Conservation (phyloP, 805 yeast genomes). For the Ascoidea asiatica region DNA sequence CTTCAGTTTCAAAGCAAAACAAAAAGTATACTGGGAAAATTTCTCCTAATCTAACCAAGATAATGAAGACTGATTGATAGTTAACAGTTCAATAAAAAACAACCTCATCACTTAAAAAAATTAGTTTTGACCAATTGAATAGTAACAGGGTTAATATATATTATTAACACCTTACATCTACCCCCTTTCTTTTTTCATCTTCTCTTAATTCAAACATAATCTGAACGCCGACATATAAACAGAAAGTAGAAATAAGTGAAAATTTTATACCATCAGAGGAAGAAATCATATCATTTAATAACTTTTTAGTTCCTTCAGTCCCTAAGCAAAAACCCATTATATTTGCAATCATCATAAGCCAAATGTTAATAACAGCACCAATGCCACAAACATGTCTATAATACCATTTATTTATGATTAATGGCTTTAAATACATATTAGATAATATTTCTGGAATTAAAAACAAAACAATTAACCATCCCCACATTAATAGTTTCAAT, state of each 20-base stretch:
- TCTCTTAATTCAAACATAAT: constrained; percentile 92
- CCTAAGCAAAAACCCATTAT: constrained; percentile 92
- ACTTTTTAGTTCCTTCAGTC: constrained; percentile 60
- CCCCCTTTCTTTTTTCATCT: constrained; percentile 70
- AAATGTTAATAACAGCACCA: constrained; percentile 82
- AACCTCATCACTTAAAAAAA: too few species aligned
- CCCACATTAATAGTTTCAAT: constrained; percentile 80
- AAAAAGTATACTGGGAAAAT: too few species aligned
- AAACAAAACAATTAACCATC: constrained; percentile 84
- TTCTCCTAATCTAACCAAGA: too few species aligned
- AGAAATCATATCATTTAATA: constrained; percentile 57
- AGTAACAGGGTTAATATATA: too few species aligned
- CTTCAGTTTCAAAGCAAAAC: too few species aligned
- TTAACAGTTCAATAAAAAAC: too few species aligned
- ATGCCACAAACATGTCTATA: constrained; percentile 71
- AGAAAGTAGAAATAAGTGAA: constrained; percentile 42
- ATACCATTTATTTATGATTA: constrained; percentile 40
- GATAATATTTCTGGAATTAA: constrained; percentile 75
- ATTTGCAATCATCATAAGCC: constrained; percentile 98
- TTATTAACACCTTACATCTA: constrained; percentile 59
- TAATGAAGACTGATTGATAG: too few species aligned
- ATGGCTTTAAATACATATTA: constrained; percentile 23
- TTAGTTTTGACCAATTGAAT: too few species aligned
- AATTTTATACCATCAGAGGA: constrained; percentile 58
- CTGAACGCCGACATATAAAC: constrained; percentile 75